Conservation (phyloP, 352 stramenopile species). For the Phytophthora chlamydospora region DNA sequence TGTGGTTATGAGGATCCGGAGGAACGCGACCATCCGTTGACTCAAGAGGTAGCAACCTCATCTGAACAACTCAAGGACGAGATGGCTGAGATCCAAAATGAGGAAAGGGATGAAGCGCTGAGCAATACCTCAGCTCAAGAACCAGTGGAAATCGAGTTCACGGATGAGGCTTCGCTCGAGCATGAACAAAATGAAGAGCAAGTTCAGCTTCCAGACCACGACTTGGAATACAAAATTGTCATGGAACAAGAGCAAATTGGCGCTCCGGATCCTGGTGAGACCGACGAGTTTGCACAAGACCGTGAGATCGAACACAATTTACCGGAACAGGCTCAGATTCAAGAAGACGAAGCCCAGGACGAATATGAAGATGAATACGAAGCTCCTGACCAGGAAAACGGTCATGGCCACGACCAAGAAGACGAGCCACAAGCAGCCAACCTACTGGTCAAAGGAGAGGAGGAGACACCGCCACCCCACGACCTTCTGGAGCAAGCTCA, state of each 20-base stretch:
- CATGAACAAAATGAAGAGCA: constrained; percentile 5
- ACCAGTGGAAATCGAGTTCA: background rate
- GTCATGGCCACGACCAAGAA: constrained; percentile 2
- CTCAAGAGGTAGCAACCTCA: background rate
- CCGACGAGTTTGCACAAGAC: background rate
- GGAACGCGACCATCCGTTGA: background rate
- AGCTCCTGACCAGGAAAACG: constrained; percentile 4
- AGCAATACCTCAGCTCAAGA: background rate
- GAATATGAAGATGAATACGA: constrained; percentile 26
- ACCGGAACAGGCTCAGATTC: background rate
- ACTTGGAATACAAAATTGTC: background rate
- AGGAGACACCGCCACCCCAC: background rate
- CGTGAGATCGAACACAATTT: background rate
- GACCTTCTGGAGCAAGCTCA: constrained; percentile 24
- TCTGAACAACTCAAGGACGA: constrained; percentile 2
- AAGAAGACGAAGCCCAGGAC: constrained; percentile 17
- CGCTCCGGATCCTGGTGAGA: too few species aligned
- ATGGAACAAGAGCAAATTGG: constrained; percentile 1
- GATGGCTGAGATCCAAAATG: background rate
- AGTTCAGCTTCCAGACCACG: background rate
- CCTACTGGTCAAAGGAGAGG: background rate
- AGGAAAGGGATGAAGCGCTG: background rate
- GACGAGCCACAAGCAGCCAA: constrained; percentile 1
- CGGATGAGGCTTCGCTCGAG: background rate
- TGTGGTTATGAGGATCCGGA: background rate